Evolutionary conservation across 768 basidiomycete species (phyloP).

Genomic region (Ramaria rubella): DNA sequence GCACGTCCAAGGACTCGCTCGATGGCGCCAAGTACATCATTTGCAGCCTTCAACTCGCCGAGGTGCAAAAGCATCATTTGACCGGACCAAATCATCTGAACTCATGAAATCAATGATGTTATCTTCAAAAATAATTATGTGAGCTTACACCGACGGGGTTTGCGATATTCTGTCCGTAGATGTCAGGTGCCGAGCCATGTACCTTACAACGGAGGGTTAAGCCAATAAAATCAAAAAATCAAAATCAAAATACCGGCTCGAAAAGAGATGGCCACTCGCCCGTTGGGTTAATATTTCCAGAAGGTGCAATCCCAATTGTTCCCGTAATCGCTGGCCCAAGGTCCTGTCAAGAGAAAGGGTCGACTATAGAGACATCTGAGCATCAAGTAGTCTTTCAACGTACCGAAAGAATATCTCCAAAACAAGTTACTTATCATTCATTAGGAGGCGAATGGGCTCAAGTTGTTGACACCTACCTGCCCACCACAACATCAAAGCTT

Average conservation of each 20-base stretch:
- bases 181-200: conserved; percentile 53
- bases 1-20: conserved; percentile 8
- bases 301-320: conserved; percentile 51
- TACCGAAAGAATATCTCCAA: conserved; percentile 44
- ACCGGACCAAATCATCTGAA: conserved; percentile 43
- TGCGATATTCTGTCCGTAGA: conserved; percentile 46
- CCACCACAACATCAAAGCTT: conserved; percentile 46
- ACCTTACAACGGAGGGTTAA: background rate
- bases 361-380: background rate
- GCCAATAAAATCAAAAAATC: background rate
- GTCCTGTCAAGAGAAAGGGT: conserved; percentile 21
- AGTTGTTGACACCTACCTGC: conserved; percentile 23
- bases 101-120: background rate
- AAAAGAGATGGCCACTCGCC: conserved; percentile 37
- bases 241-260: conserved; percentile 34
- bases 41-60: conserved; percentile 36
- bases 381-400: background rate
- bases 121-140: background rate
- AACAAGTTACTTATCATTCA: conserved; percentile 33
- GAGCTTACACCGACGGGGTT: conserved; percentile 39
- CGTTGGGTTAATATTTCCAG: conserved; percentile 43
- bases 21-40: conserved; percentile 12
- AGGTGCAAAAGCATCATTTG: conserved; percentile 46
- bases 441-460: background rate
- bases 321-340: conserved; percentile 49